These are phyloP conservation scores for Saccharomycopsis fibuligera DNA, from an alignment of 805 yeast species.

Conservation along the genomic window DNA sequence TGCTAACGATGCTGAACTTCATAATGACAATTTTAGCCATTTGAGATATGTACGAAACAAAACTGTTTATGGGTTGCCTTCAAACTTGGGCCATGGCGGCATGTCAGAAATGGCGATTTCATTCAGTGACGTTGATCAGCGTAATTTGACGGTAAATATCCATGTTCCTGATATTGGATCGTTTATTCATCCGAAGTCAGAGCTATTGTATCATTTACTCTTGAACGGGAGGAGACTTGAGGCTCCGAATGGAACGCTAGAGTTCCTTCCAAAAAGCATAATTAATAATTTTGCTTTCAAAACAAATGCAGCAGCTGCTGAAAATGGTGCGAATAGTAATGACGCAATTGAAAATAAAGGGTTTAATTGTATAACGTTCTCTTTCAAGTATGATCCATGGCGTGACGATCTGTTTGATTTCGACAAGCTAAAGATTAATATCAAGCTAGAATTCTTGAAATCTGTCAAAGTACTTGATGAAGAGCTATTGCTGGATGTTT, in stretches of 20 bases:
- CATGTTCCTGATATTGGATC: conserved; percentile 40
- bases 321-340: neutral
- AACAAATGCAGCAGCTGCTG: neutral
- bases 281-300: conserved; percentile 8
- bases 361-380: conserved; percentile 22
- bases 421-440: conserved; percentile 6
- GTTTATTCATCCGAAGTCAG: conserved; percentile 29
- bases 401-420: conserved; percentile 8
- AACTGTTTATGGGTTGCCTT: conserved; percentile 15
- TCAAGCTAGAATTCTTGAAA: conserved; percentile 19
- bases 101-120: conserved; percentile 30
- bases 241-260: conserved; percentile 19
- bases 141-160: conserved; percentile 32
- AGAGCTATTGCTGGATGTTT: conserved; percentile 7
- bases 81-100: conserved; percentile 10
- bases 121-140: conserved; percentile 31
- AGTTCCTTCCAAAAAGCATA: conserved; percentile 23
- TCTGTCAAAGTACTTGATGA: conserved; percentile 8
- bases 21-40: conserved; percentile 19
- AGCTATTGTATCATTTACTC: conserved; percentile 21
- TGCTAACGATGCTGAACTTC: neutral
- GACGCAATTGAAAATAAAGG: neutral
- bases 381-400: conserved; percentile 24
- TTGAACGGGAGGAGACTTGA: conserved; percentile 13
- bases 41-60: conserved; percentile 3